phyloP scores from a whole-genome alignment of 2,329 filamentous ascomycete species.

The Ophiognomonia clavigignenti-juglandacearum region DNA sequence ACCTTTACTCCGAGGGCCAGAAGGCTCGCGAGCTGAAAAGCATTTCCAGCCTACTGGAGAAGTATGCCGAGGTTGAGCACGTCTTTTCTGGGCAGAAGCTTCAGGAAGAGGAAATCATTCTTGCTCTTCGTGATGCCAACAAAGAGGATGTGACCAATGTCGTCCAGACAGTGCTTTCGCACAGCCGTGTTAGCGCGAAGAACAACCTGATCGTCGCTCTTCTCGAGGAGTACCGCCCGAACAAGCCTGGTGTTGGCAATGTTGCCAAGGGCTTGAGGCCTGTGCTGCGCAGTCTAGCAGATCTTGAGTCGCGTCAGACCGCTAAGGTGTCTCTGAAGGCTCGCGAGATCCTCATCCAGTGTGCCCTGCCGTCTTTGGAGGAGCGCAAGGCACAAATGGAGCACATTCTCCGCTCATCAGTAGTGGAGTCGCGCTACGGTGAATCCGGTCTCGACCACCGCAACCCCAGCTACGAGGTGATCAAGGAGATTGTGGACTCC shows the following conservation, averaged over 20 bases:
- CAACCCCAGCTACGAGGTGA: constrained; percentile 80
- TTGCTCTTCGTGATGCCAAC: constrained; percentile 92
- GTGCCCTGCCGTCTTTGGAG: constrained; percentile 89
- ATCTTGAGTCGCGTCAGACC: constrained; percentile 78
- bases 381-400: constrained; percentile 97
- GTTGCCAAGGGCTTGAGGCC: constrained; percentile 83
- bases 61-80: constrained; percentile 79
- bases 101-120: constrained; percentile 89
- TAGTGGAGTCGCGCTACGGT: constrained; percentile 94
- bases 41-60: constrained; percentile 71
- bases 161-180: constrained; percentile 84
- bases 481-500: constrained; percentile 98
- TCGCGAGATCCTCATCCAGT: constrained; percentile 95
- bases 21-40: constrained; percentile 86
- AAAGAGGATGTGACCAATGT: constrained; percentile 86
- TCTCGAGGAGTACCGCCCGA: constrained; percentile 89
- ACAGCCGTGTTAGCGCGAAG: constrained; percentile 89
- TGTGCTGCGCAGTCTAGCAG: constrained; percentile 78
- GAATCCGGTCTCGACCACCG: constrained; percentile 96
- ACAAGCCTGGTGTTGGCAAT: constrained; percentile 85
- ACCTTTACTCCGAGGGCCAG: constrained; percentile 77
- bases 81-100: constrained; percentile 80
- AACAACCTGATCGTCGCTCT: constrained; percentile 90
- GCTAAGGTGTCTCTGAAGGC: constrained; percentile 97
- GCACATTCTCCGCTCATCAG: constrained; percentile 92